A percentile compares a stretch with the other conserved stretches of the same genome.
phyloP scores from a whole-genome alignment of 441 rosid species.

The Dalechampia spathulata region DNA sequence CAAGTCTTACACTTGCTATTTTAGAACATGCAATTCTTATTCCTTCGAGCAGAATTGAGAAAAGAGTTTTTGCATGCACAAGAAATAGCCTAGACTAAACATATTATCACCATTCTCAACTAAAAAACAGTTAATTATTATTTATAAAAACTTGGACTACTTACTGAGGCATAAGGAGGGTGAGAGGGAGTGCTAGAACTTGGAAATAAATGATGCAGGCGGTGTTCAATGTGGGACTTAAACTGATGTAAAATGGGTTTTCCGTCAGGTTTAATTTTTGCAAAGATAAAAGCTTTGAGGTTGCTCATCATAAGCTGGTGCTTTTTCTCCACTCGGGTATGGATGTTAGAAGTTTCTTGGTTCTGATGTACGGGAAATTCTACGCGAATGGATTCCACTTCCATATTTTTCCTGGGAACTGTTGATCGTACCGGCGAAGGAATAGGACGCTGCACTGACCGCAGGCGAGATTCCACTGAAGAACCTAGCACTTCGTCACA shows the following conservation, averaged over 20 bases:
- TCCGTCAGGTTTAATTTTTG: neutral
- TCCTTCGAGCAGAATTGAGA: too few species aligned
- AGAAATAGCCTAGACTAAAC: too few species aligned
- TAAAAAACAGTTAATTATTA: too few species aligned
- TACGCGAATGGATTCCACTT: neutral
- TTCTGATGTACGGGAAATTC: neutral
- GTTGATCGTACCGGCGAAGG: neutral
- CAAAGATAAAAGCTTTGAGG: slow-evolving; percentile 16
- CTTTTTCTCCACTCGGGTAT: neutral
- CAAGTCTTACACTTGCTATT: too few species aligned
- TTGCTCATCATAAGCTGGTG: slow-evolving; percentile 4
- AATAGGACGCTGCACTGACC: neutral
- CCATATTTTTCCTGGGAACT: neutral
- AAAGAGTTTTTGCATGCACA: too few species aligned
- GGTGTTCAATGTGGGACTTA: slow-evolving; percentile 8
- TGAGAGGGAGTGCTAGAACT: slow-evolving; percentile 21
- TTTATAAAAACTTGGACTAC: neutral
- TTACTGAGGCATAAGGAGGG: slow-evolving; percentile 30
- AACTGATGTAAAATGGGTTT: neutral
- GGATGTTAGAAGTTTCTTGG: neutral
- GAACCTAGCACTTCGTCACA: neutral
- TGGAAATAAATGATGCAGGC: slow-evolving; percentile 15
- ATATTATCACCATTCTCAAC: too few species aligned
- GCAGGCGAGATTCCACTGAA: neutral
- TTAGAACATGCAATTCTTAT: too few species aligned